Evolutionary conservation across 768 basidiomycete species (phyloP).

Genomic region (Amanita inopinata): DNA sequence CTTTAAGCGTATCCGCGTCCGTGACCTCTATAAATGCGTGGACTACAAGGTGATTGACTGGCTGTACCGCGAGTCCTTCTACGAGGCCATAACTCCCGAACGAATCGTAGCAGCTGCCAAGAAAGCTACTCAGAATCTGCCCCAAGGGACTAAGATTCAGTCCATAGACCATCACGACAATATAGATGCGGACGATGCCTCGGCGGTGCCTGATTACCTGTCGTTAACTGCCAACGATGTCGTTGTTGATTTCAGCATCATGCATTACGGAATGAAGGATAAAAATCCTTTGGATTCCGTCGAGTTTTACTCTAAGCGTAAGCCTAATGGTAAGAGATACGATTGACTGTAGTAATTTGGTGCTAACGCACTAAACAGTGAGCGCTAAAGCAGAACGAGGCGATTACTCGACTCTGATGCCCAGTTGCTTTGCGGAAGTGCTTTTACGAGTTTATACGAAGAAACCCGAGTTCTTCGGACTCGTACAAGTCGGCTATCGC

Average conservation of each 20-base stretch:
- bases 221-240: conserved; percentile 39
- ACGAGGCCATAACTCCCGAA: conserved; percentile 28
- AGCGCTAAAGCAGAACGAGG: conserved; percentile 36
- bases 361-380: conserved; percentile 20
- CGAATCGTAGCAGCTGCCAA: conserved; percentile 35
- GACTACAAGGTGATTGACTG: conserved; percentile 51
- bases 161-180: conserved; percentile 11
- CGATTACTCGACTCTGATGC: conserved; percentile 59
- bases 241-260: conserved; percentile 49
- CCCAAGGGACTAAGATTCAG: neutral
- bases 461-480: conserved; percentile 42
- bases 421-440: conserved; percentile 58
- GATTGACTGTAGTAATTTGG: neutral
- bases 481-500: conserved; percentile 65
- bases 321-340: conserved; percentile 39
- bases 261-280: conserved; percentile 74
- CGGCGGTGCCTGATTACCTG: conserved; percentile 12
- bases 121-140: conserved; percentile 14
- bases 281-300: conserved; percentile 60
- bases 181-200: conserved; percentile 14
- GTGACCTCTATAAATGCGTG: conserved; percentile 62
- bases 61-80: conserved; percentile 25
- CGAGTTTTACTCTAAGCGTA: conserved; percentile 64
- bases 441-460: conserved; percentile 62
- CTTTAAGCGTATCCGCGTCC: conserved; percentile 47